Base-by-base conservation (phyloP, 2,329 filamentous ascomycete species). In the Zalaria sp. region DNA sequence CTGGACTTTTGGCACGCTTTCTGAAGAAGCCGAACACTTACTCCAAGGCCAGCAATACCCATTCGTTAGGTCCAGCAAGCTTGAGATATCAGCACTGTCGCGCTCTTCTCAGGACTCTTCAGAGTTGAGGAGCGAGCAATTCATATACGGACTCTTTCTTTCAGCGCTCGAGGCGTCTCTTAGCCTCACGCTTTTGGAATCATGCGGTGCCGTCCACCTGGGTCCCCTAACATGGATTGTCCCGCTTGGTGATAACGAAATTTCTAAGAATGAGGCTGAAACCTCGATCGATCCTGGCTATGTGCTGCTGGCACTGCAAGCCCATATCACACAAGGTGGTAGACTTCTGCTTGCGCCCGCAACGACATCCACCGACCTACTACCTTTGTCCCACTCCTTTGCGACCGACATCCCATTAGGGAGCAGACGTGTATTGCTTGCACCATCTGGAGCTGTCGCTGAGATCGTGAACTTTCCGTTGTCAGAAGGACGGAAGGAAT, bases 1-100 rank as follows among this genome's bases (percentile, higher is more conserved):
- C 34, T 44, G 43, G 35, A 39, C 40, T 36, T 44, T 44, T 36
- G 43, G 43, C 18, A 39, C 38, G 5, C 38, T 44, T 36, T 9
- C 28, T 2, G 31, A 34, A 4, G 39, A 38, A 5, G 39, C 40
- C 25, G 43, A 41, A 18, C 28, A 40, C 11, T 1, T 35, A 11
- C n/a, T 27, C 11, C 25, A 7, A 34, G n/a, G 37, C n/a, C 25
- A 4, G 35, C 35, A 9, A 31, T 27, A 9, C 9, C n/a, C 8
- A 34, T n/a, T 34, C 37, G 32, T 26, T 18, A 18, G 18, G 18
- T 18, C 34, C 11, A 39, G 43, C 1, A 28, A 36, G 5, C 43
- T 43, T 32, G 42, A 43, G 25, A 31, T 35, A 1, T 32, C 42
- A 5, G 32, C 35, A 8, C n/a, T 43, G 27, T 37, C 28, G 9